Conservation (phyloP, 176 grass and related monocot genomes). For the Triticum urartu region DNA sequence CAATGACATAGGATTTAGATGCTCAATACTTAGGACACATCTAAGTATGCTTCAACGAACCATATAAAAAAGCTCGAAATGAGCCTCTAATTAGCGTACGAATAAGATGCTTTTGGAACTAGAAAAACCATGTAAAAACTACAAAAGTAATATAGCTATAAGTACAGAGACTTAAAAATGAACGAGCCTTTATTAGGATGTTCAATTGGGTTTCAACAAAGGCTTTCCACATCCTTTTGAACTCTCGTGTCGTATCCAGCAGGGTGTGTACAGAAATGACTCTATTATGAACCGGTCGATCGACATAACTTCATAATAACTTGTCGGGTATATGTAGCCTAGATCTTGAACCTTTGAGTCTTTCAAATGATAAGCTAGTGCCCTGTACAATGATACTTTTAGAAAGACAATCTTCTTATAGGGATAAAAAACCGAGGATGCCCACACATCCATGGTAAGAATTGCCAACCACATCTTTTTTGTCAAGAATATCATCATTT, state of each 20-base stretch:
- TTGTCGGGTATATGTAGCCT: background rate
- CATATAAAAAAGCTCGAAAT: no score
- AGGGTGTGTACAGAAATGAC: background rate
- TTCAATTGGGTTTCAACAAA: no score
- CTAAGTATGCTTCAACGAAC: no score
- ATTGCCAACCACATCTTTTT: background rate
- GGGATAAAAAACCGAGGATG: background rate
- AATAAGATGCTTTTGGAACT: no score
- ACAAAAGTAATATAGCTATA: no score
- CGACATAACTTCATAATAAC: background rate
- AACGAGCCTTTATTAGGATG: no score
- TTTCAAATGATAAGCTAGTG: background rate
- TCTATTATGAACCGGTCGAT: background rate
- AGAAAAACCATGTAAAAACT: no score
- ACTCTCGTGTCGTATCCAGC: background rate
- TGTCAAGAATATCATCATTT: background rate
- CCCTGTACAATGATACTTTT: background rate
- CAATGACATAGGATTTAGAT: no score
- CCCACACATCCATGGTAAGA: background rate
- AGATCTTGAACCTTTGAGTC: background rate
- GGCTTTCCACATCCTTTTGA: no score
- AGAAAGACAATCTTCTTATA: background rate
- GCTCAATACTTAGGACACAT: no score
- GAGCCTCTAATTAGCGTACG: no score
- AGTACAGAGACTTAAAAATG: no score